Evolutionary conservation across 2,329 filamentous ascomycete species (phyloP), one percentile per base, ranked within the genome.

Genomic region (Neonectria punicea): DNA sequence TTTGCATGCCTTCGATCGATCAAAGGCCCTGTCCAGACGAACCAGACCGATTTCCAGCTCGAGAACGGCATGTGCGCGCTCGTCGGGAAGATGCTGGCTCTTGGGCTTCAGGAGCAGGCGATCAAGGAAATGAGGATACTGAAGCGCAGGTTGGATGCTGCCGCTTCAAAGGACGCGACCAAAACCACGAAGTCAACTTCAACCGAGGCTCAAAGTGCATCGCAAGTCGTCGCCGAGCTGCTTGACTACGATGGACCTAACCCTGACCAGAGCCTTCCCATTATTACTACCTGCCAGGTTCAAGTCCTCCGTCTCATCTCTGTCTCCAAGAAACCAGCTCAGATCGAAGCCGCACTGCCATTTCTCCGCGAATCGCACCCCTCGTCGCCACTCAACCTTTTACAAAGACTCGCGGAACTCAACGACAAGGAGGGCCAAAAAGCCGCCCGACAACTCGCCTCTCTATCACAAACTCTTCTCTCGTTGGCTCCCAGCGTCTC

Each of bases 1-100:
- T 93, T 94, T 73, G 80, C 85, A 7, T 89, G 87, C 54, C 80
- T 94, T 43, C 84, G 90, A 54, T 82, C 84, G 30, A 73, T 89
- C 25, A 86, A 91, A 55, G 81, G 85, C 28, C 80, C 85, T 1
- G 80, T 85, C 6, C 82, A 85, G 9, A 79, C 88, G 10, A 79
- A 85, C 10, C 80, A 90, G n/a, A 85, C 88, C 1, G 84, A 87
- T 49, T 80, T 92, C 43, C 91, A 94, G 74, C 78, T 94, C 4
- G 92, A 94, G 75, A 89, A 84, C 64, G 92, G 92, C 58, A 92
- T 93, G 84, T 87, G 91, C 16, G 88, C 90, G 0, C 84, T 94
- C 58, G 79, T 91, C 43, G 86, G 87, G 43, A 93, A 90, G 74
- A 81, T 94, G 1, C 80, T 93, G 14, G 81, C 82, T 0, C 81